Conservation (phyloP, 2,329 filamentous ascomycete species). For the Colletotrichum endophyticum region DNA sequence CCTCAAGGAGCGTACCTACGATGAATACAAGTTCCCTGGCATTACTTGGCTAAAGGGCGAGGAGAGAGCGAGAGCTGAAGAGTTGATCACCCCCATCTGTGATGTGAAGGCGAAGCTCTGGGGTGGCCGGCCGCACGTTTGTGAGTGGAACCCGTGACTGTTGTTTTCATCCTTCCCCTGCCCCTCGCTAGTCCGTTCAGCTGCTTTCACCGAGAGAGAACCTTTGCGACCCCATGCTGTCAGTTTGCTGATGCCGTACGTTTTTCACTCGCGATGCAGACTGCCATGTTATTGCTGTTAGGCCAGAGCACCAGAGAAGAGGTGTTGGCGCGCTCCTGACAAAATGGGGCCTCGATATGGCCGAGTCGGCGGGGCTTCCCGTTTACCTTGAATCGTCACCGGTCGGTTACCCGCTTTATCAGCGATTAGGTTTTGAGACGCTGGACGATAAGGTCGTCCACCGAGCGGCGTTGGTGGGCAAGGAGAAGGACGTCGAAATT, state of each 20-base stretch:
- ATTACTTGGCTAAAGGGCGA: slow-evolving; percentile 50
- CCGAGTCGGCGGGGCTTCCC: slow-evolving; percentile 40
- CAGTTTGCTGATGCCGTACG: slow-evolving; percentile 7
- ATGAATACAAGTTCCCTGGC: slow-evolving; percentile 48
- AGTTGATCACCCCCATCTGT: slow-evolving; percentile 44
- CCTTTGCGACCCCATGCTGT: not conserved
- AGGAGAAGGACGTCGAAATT: slow-evolving; percentile 39
- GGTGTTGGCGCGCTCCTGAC: slow-evolving; percentile 46
- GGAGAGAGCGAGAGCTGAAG: slow-evolving; percentile 45
- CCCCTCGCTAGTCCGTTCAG: not conserved
- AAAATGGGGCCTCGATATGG: slow-evolving; percentile 41
- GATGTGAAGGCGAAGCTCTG: slow-evolving; percentile 45
- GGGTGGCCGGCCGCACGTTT: slow-evolving; percentile 42
- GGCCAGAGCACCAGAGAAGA: slow-evolving; percentile 45
- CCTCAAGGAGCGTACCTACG: slow-evolving; percentile 37
- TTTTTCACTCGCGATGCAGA: slow-evolving; percentile 26
- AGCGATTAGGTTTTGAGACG: slow-evolving; percentile 47
- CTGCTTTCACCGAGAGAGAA: not conserved
- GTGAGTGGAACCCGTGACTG: slow-evolving; percentile 33
- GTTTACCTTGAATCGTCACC: slow-evolving; percentile 52
- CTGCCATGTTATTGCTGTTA: slow-evolving; percentile 47
- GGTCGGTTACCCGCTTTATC: slow-evolving; percentile 44
- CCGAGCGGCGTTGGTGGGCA: slow-evolving; percentile 36
- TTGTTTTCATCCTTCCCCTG: not conserved
- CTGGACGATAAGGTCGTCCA: slow-evolving; percentile 44